These are phyloP conservation scores for Colletotrichum sp. DNA, from an alignment of 2,329 filamentous ascomycete species.

Conservation along the genomic window DNA sequence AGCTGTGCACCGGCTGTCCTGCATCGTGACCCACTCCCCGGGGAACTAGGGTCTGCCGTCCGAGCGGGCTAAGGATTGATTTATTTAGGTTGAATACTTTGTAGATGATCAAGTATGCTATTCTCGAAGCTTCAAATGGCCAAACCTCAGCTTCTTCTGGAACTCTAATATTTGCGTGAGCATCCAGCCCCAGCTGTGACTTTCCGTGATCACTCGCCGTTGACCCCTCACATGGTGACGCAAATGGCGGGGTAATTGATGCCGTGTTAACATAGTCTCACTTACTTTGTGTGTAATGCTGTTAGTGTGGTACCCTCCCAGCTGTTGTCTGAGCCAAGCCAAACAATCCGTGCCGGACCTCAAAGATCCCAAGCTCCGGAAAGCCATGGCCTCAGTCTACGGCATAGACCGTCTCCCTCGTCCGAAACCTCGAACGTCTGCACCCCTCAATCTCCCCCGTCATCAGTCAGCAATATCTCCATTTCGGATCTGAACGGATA, in stretches of 20 bases:
- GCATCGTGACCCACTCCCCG: conserved; percentile 13
- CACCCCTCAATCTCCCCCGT: background rate
- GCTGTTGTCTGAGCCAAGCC: background rate
- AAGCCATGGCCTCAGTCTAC: background rate
- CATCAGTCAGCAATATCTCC: background rate
- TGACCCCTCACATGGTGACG: background rate
- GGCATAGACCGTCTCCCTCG: background rate
- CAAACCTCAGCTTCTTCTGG: background rate
- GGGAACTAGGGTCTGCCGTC: background rate
- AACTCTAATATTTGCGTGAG: background rate
- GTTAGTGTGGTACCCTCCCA: background rate
- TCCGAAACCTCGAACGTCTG: background rate
- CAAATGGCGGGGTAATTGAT: background rate
- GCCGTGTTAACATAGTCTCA: background rate
- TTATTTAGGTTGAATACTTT: background rate
- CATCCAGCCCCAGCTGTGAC: background rate
- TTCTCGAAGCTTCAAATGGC: background rate
- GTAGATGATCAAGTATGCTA: background rate
- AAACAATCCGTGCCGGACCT: background rate
- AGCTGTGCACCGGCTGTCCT: background rate
- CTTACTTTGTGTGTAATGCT: rapidly evolving
- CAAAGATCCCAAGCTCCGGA: background rate
- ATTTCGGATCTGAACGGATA: background rate
- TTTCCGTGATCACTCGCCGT: background rate
- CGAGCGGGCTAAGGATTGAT: background rate